phyloP scores from a whole-genome alignment of 75 land plant species.

The Ceratopteris richardii region DNA sequence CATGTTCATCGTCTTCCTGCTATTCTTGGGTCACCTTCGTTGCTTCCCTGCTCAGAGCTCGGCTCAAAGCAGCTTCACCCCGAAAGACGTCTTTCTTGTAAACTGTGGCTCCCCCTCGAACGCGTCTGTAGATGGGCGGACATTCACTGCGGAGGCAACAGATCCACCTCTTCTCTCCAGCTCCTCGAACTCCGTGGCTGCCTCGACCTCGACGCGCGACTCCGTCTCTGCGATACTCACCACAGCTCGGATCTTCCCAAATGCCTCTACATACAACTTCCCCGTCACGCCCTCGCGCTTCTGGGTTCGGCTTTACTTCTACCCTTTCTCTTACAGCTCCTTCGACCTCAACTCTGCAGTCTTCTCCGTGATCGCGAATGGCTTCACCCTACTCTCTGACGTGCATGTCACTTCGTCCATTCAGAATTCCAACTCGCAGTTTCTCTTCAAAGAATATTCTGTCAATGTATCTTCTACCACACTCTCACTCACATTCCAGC shows the following conservation, averaged over 20 bases:
- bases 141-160: slow-evolving; percentile 41
- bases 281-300: slow-evolving; percentile 48
- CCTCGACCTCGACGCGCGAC: slow-evolving; percentile 16
- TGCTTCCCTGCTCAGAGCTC: too few relatives aligned
- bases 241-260: slow-evolving; percentile 41
- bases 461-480: slow-evolving; percentile 16
- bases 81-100: slow-evolving; percentile 50
- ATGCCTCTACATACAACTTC: slow-evolving; percentile 43
- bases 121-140: slow-evolving; percentile 42
- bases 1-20: too few relatives aligned
- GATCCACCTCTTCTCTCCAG: slow-evolving; percentile 24
- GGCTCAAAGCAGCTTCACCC: slow-evolving; percentile 6
- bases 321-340: slow-evolving; percentile 33
- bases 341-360: slow-evolving; percentile 39
- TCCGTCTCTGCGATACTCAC: slow-evolving; percentile 11
- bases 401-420: slow-evolving; percentile 15
- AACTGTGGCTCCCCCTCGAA: slow-evolving; percentile 48
- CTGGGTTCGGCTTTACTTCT: slow-evolving; percentile 84
- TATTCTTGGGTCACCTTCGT: too few relatives aligned
- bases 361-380: slow-evolving; percentile 38
- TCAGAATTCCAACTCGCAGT: background rate
- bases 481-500: slow-evolving; percentile 47
- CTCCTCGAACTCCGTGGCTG: slow-evolving; percentile 11
- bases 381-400: slow-evolving; percentile 21
- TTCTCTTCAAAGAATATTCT: slow-evolving; percentile 26